These are phyloP conservation scores for Ampelocalamus luodianensis DNA, from an alignment of 176 grass and related monocot genomes.

Conservation along the genomic window DNA sequence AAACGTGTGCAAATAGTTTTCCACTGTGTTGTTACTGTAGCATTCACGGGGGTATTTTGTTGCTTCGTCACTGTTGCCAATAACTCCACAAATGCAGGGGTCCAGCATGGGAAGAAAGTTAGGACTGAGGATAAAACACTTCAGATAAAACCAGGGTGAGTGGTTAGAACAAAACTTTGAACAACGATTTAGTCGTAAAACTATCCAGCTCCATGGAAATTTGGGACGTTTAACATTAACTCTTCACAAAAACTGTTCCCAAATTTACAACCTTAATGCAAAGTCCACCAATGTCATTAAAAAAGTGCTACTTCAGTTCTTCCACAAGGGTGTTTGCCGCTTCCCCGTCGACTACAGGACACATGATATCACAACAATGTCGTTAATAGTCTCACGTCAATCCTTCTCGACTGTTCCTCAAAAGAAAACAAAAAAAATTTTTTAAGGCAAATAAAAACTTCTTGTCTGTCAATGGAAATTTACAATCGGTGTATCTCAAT, in stretches of 20 bases:
- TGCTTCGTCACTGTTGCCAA: too few species aligned
- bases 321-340: not conserved
- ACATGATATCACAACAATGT: not conserved
- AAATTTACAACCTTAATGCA: not conserved
- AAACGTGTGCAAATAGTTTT: too few species aligned
- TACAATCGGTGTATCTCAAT: conserved; percentile 19
- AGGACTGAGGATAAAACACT: not conserved
- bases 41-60: too few species aligned
- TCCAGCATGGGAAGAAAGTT: not conserved
- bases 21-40: too few species aligned
- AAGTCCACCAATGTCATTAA: not conserved
- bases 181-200: too few species aligned
- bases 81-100: too few species aligned
- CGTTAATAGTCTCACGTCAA: not conserved
- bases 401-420: conserved; percentile 1
- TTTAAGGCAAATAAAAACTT: not conserved
- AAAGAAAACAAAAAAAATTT: not conserved
- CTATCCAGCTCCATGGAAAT: not conserved
- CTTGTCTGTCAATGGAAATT: conserved; percentile 25
- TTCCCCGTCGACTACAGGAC: not conserved
- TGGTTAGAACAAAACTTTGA: not conserved
- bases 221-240: not conserved
- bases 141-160: not conserved
- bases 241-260: not conserved
- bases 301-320: not conserved